Evolutionary conservation across 768 basidiomycete genomes (phyloP), one percentile per base, ranked within the genome.

Genomic region (Rhizopogon salebrosus): DNA sequence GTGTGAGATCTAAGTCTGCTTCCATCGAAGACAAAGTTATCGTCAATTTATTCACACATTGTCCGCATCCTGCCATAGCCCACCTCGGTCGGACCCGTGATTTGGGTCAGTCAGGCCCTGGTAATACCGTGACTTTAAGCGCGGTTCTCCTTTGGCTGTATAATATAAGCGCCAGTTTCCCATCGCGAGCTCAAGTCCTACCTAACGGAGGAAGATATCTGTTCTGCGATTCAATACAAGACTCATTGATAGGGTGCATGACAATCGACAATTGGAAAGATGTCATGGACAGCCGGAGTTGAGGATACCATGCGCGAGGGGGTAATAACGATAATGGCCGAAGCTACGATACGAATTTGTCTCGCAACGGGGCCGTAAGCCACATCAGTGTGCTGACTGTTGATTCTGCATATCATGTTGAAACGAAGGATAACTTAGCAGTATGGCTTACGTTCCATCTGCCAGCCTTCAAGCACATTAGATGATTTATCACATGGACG

Each of bases 181-280:
- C 5, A 5, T 26, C 2, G 8, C 26, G 24, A 23, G 42, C 24
- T 35, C 4, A 40, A 57, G 2, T 60, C 73, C 56, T 60, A 82
- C 90, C 93, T 39, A 98, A 76, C 18, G 80, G 74, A 43, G 94
- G 95, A 4, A 99, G 78, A 64, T 87, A 99, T 60, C 86, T 88
- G 61, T 92, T 87, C 72, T 94, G 95, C 70, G 80, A 84, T 29
- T 93, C 85, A 0, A 86, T 81, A 2, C 95, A 95, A 66, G 94
- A 98, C 62, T 89, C 85, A 64, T 89, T 72, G 60, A 92, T 90
- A 8, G 87, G 94, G 63, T 95, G 92, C 95, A 99, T 99, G 11
- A 95, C 92, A 24, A 99, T 81, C n/a, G 92, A 95, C 1, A 90
- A 92, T 68, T 98, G 95, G 3, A 98, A 95, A 16, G 94, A 97